Conservation (phyloP, 2,329 filamentous ascomycete species). For the Alternaria hordeiaustralica region DNA sequence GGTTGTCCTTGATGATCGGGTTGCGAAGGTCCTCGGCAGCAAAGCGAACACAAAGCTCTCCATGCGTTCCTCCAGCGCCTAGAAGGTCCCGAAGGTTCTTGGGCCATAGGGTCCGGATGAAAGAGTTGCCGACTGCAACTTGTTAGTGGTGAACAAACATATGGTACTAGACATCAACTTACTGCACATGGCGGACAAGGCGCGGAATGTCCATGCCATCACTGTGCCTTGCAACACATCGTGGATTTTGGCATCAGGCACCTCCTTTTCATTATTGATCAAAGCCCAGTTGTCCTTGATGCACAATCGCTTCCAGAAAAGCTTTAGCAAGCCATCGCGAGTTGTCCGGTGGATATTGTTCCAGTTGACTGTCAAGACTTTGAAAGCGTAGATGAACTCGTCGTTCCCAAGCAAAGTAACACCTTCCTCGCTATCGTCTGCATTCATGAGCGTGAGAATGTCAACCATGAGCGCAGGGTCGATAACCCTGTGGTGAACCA, state of each 20-base stretch:
- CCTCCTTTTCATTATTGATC: constrained; percentile 78
- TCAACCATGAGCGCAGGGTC: constrained; percentile 68
- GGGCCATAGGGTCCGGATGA: constrained; percentile 26
- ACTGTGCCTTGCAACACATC: constrained; percentile 66
- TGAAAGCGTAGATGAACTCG: constrained; percentile 78
- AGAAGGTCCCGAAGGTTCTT: constrained; percentile 31
- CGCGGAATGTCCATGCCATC: constrained; percentile 70
- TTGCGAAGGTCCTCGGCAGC: constrained; percentile 64
- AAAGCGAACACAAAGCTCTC: constrained; percentile 63
- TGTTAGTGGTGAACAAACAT: constrained; percentile 9
- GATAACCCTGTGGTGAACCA: constrained; percentile 76
- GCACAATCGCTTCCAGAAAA: constrained; percentile 90
- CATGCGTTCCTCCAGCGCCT: constrained; percentile 61
- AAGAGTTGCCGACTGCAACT: constrained; percentile 16
- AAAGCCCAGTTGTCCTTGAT: constrained; percentile 83
- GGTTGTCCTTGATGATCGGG: constrained; percentile 74
- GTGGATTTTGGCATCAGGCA: constrained; percentile 72
- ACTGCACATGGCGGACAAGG: constrained; percentile 68
- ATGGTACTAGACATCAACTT: constrained; percentile 37
- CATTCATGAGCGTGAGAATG: constrained; percentile 78
- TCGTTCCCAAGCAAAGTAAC: constrained; percentile 54
- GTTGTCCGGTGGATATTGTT: constrained; percentile 56
- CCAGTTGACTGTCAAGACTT: constrained; percentile 60
- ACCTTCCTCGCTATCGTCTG: constrained; percentile 50
- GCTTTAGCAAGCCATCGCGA: constrained; percentile 58